Percentiles rank a stretch among this genome's conserved stretches.
phyloP scores from a whole-genome alignment of 2,329 filamentous ascomycete genomes.

The Herpotrichia juniperi region DNA sequence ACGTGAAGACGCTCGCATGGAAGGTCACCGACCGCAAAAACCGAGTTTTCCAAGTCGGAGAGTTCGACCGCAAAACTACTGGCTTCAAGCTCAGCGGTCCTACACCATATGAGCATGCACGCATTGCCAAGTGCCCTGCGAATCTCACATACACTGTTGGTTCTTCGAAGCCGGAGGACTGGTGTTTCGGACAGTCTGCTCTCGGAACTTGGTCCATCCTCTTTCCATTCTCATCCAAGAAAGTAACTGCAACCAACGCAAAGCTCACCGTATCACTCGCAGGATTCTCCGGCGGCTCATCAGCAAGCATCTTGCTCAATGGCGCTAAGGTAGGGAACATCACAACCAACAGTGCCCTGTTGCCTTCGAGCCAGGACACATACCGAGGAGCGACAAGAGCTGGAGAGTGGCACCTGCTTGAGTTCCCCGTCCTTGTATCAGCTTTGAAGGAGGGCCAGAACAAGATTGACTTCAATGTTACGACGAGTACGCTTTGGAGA shows the following conservation, averaged over 20 bases:
- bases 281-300: constrained; percentile 52
- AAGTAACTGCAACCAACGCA: constrained; percentile 25
- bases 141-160: constrained; percentile 55
- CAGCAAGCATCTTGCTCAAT: constrained; percentile 51
- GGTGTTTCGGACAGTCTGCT: constrained; percentile 57
- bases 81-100: constrained; percentile 53
- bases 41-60: constrained; percentile 57
- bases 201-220: constrained; percentile 40
- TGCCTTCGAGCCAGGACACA: constrained; percentile 53
- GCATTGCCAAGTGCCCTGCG: constrained; percentile 52
- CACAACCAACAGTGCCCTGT: constrained; percentile 31
- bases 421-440: constrained; percentile 44
- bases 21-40: constrained; percentile 41
- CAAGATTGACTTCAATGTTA: constrained; percentile 46
- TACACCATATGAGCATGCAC: constrained; percentile 52
- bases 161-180: constrained; percentile 44
- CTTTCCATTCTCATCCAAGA: constrained; percentile 36
- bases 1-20: constrained; percentile 52
- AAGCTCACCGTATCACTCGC: constrained; percentile 53
- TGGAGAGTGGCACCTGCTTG: constrained; percentile 56
- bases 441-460: constrained; percentile 42
- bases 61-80: constrained; percentile 54
- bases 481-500: constrained; percentile 43
- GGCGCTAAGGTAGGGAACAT: constrained; percentile 49
- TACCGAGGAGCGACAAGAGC: constrained; percentile 56